Percentiles rank a stretch among this genome's conserved stretches.
Conservation (phyloP, 306 rosid genomes). For the Pterocarpus santalinus region DNA sequence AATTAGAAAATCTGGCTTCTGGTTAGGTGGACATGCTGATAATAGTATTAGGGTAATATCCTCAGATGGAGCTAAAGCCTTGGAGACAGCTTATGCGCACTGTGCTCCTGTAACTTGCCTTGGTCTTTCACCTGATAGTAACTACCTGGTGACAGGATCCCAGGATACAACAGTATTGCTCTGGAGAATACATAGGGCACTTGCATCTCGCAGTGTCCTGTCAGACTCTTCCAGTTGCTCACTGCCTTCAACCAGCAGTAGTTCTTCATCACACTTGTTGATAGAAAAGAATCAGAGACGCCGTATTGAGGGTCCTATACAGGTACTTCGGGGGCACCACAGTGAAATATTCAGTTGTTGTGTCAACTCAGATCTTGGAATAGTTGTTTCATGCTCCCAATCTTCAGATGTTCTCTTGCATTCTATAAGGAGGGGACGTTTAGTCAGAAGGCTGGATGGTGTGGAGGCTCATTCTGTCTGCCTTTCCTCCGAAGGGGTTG, state of each 20-base stretch:
- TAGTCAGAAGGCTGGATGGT: slow-evolving; percentile 79
- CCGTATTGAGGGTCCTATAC: slow-evolving; percentile 91
- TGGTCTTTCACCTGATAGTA: slow-evolving; percentile 84
- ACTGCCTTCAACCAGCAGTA: slow-evolving; percentile 54
- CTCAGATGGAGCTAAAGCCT: slow-evolving; percentile 89
- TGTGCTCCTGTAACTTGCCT: slow-evolving; percentile 95
- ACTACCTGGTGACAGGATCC: slow-evolving; percentile 91
- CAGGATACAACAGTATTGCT: slow-evolving; percentile 82
- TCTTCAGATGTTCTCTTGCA: slow-evolving; percentile 87
- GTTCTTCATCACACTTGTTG: slow-evolving; percentile 60
- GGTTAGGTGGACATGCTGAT: slow-evolving; percentile 92
- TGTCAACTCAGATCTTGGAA: slow-evolving; percentile 90
- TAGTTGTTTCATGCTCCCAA: slow-evolving; percentile 87
- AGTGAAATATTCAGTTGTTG: slow-evolving; percentile 86
- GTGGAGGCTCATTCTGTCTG: slow-evolving; percentile 83
- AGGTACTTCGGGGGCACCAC: slow-evolving; percentile 88
- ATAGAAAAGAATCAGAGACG: slow-evolving; percentile 71
- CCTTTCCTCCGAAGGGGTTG: slow-evolving; percentile 86
- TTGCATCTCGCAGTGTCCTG: slow-evolving; percentile 58
- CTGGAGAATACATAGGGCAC: slow-evolving; percentile 86
- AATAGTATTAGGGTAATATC: slow-evolving; percentile 87
- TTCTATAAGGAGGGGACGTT: slow-evolving; percentile 82
- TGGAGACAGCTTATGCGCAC: slow-evolving; percentile 91
- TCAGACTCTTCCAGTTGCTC: slow-evolving; percentile 64
- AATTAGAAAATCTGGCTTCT: slow-evolving; percentile 48